Percentiles rank a stretch among this genome's conserved stretches.
phyloP scores from a whole-genome alignment of 2,329 filamentous ascomycete genomes.

The Trichoderma pleuroti region DNA sequence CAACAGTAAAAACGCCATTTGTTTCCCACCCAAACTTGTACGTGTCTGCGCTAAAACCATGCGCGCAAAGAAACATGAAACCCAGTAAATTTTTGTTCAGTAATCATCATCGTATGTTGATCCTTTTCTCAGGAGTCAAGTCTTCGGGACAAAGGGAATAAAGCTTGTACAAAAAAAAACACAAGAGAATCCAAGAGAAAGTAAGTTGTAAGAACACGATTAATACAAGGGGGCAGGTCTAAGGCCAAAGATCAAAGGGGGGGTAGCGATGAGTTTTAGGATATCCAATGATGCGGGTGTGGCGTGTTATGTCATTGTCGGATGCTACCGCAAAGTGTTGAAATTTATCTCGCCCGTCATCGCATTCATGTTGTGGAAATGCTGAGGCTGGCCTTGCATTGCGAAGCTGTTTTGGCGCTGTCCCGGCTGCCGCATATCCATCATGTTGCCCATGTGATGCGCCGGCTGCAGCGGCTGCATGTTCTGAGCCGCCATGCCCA shows the following conservation, averaged over 20 bases:
- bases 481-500: constrained; percentile 24
- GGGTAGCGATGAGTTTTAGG: background rate
- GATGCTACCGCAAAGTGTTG: constrained; percentile 19
- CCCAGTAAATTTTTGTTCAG: constrained; percentile 6
- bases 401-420: constrained; percentile 35
- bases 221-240: background rate
- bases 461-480: constrained; percentile 29
- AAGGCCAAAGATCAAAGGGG: constrained; percentile 1
- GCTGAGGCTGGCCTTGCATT: constrained; percentile 32
- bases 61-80: background rate
- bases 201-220: background rate
- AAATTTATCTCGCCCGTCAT: constrained; percentile 32
- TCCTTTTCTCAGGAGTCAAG: background rate
- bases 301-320: background rate
- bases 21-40: background rate
- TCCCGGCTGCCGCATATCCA: constrained; percentile 27
- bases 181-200: background rate
- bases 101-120: constrained; percentile 14
- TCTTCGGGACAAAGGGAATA: constrained; percentile 12
- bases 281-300: background rate
- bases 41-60: background rate
- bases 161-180: background rate
- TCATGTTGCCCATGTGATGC: constrained; percentile 31
- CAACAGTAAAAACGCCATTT: background rate
- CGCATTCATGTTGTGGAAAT: constrained; percentile 43